Evolutionary conservation across 148 eudicot species (phyloP).

Genomic region (Rhododendron vialii): DNA sequence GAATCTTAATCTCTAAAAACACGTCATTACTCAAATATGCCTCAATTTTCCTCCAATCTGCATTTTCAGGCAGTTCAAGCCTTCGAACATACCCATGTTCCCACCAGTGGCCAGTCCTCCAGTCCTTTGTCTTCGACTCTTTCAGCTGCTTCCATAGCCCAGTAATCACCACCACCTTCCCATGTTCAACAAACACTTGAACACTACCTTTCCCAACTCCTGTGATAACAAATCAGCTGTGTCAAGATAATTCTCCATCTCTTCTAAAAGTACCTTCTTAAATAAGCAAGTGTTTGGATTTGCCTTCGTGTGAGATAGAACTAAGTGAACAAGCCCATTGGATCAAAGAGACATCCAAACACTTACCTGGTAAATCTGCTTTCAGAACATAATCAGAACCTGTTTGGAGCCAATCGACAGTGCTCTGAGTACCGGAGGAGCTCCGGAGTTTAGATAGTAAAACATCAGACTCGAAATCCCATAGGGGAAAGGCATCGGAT

Average conservation of each 20-base stretch:
- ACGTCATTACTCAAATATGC: slow-evolving; percentile 41
- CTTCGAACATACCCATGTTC: slow-evolving; percentile 74
- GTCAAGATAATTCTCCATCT: background rate
- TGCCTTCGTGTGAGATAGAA: background rate
- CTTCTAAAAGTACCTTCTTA: background rate
- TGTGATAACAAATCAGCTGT: slow-evolving; percentile 22
- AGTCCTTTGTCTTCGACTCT: slow-evolving; percentile 40
- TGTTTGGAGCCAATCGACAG: slow-evolving; percentile 59
- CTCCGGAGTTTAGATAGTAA: slow-evolving; percentile 39
- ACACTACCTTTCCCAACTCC: slow-evolving; percentile 42
- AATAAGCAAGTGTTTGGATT: slow-evolving; percentile 4
- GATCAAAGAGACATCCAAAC: background rate
- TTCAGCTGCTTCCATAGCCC: slow-evolving; percentile 54
- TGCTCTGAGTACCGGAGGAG: slow-evolving; percentile 21
- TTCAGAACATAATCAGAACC: slow-evolving; percentile 51
- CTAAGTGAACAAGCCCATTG: background rate
- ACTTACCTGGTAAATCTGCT: slow-evolving; percentile 64
- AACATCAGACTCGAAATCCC: slow-evolving; percentile 75
- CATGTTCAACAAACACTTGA: slow-evolving; percentile 58
- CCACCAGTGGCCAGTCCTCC: slow-evolving; percentile 86
- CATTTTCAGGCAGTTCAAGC: slow-evolving; percentile 71
- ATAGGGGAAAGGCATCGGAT: slow-evolving; percentile 85
- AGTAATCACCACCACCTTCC: slow-evolving; percentile 66
- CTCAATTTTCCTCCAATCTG: slow-evolving; percentile 59
- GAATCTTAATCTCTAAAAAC: slow-evolving; percentile 57